phyloP scores from a whole-genome alignment of 805 yeast species.

The Nakazawaea siamensis region DNA sequence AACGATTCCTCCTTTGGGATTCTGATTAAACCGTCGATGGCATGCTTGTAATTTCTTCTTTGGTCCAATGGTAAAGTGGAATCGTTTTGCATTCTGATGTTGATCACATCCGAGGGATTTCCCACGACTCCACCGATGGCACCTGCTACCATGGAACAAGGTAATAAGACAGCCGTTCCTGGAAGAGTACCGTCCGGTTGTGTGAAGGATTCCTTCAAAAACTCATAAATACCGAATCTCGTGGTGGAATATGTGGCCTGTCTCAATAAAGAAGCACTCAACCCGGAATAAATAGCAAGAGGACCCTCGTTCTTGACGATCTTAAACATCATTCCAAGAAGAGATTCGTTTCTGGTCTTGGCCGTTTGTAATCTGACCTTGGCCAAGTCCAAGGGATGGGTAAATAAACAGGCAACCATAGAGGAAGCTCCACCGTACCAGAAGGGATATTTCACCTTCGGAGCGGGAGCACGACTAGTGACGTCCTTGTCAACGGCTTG shows the following conservation, averaged over 20 bases:
- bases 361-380: slow-evolving; percentile 85
- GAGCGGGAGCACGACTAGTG: not conserved
- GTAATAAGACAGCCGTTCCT: slow-evolving; percentile 52
- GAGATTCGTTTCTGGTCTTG: slow-evolving; percentile 50
- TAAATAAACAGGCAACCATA: slow-evolving; percentile 54
- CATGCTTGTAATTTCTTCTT: slow-evolving; percentile 70
- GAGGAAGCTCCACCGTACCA: slow-evolving; percentile 70
- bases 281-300: slow-evolving; percentile 70
- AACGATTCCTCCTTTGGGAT: slow-evolving; percentile 56
- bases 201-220: slow-evolving; percentile 48
- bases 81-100: slow-evolving; percentile 89
- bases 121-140: slow-evolving; percentile 81
- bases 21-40: slow-evolving; percentile 64
- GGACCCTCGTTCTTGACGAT: slow-evolving; percentile 59
- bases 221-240: slow-evolving; percentile 81
- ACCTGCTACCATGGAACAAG: slow-evolving; percentile 82
- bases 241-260: slow-evolving; percentile 87
- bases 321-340: slow-evolving; percentile 51
- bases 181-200: slow-evolving; percentile 36
- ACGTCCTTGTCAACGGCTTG: not conserved
- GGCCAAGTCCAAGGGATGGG: slow-evolving; percentile 83
- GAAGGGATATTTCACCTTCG: slow-evolving; percentile 31
- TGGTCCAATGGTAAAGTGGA: slow-evolving; percentile 54
- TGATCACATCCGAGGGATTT: slow-evolving; percentile 82
- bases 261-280: slow-evolving; percentile 73